Evolutionary conservation across 2,329 filamentous ascomycete genomes (phyloP).

Genomic region (Paraphoma chrysanthemicola): DNA sequence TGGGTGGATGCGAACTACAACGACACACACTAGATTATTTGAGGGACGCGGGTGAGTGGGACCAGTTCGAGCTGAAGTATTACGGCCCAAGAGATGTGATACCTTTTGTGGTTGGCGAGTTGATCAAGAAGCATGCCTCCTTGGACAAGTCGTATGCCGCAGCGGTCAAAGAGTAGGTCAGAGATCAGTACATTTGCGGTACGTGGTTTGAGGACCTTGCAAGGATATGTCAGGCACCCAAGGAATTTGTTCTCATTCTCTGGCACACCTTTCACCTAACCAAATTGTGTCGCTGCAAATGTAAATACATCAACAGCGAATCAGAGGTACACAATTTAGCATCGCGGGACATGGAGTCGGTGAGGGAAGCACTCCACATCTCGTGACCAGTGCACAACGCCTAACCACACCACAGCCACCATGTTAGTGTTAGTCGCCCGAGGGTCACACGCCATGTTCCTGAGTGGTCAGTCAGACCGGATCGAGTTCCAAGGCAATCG

Average conservation of each 20-base stretch:
- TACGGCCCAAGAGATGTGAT: constrained; percentile 36
- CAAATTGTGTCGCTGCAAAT: no score
- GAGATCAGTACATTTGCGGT: background rate
- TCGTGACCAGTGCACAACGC: no score
- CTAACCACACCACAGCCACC: no score
- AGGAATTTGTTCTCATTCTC: background rate
- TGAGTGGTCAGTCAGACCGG: background rate
- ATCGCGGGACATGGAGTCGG: no score
- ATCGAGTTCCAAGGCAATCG: background rate
- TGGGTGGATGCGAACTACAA: constrained; percentile 60
- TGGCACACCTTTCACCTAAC: no score
- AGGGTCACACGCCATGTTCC: no score
- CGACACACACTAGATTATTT: constrained; percentile 56
- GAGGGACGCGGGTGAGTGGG: constrained; percentile 57
- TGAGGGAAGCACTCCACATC: no score
- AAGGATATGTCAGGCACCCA: no score
- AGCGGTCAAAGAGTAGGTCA: constrained; percentile 19
- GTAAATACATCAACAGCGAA: no score
- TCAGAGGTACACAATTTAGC: no score
- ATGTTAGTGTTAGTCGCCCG: no score
- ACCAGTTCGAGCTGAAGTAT: constrained; percentile 55
- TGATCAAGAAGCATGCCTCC: constrained; percentile 38
- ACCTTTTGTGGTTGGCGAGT: constrained; percentile 46
- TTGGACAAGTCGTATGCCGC: constrained; percentile 28
- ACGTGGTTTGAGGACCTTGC: background rate